Base-by-base conservation (phyloP, 805 yeast species). In the Zygosaccharomyces bailii region DNA sequence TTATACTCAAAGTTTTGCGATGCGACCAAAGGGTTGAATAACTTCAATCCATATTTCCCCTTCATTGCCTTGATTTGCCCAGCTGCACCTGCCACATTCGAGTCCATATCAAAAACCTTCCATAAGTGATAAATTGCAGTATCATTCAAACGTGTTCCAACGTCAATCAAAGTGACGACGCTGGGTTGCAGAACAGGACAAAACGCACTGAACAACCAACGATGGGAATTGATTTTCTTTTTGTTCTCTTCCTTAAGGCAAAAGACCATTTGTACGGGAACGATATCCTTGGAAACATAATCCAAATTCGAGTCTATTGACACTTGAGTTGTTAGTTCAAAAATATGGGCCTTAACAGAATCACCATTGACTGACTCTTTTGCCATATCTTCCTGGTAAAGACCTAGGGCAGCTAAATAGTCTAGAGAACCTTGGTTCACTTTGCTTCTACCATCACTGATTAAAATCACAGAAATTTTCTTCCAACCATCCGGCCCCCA, bases 401-500 rank as follows among this genome's bases (percentile, higher is more conserved):
- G 86, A 55, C 99, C 99, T 68, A 95, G 81, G 0, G 97, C 96
- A 1, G 96, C 89, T 47, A 93, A 72, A 36, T 86, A 78, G 65
- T 91, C 96, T 35, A 93, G 68, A 2, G 90, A 91, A 13, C 95
- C 85, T 18, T 86, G 86, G 55, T 80, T 75, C 37, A 93, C 83
- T 59, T 91, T 91, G 46, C 84, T 79, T 67, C 99, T 81, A 56
- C 99, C 99, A 69, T 93, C 99, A 38, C 96, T 80, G 17, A 93
- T 86, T 55, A 93, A 83, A 44, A 86, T 73, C 10, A 93, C 96
- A 43, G 91, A 96, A 16, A 93, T 83, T 66, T 91, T 93, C 61
- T 93, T 89, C 99, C 99, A 93, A 19, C 96, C 85, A 48, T 90
- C 95, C 53, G 82, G 81, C 4, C 99, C 98, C 99, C 99, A 93